phyloP scores from a whole-genome alignment of 2,329 filamentous ascomycete genomes.

The Ampelomyces quisqualis region DNA sequence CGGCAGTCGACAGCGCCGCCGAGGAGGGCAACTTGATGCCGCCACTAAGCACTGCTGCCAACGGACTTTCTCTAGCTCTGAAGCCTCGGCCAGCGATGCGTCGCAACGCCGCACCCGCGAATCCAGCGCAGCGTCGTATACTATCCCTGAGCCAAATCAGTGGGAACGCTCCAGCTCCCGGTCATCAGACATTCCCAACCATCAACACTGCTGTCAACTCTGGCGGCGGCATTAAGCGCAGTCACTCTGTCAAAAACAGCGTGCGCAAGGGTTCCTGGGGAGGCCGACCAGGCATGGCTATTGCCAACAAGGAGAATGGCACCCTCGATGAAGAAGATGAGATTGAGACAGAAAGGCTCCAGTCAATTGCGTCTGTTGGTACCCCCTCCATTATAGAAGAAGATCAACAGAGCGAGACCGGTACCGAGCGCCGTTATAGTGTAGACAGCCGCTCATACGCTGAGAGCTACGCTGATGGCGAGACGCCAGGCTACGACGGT shows the following conservation, averaged over 20 bases:
- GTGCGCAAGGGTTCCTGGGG: constrained; percentile 42
- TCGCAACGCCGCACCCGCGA: constrained; percentile 42
- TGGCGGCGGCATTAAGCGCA: constrained; percentile 56
- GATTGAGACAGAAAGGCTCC: constrained; percentile 30
- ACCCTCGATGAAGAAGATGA: constrained; percentile 48
- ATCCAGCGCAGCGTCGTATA: constrained; percentile 66
- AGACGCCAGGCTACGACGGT: constrained; percentile 39
- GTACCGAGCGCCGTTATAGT: constrained; percentile 46
- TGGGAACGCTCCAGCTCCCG: constrained; percentile 62
- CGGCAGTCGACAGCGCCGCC: constrained; percentile 33
- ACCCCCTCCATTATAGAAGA: constrained; percentile 32
- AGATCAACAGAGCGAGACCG: constrained; percentile 38
- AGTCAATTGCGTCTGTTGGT: constrained; percentile 14
- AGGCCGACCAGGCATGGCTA: constrained; percentile 31
- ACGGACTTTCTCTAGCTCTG: constrained; percentile 50
- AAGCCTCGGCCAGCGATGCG: constrained; percentile 49
- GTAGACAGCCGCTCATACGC: constrained; percentile 38
- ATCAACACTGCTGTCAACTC: constrained; percentile 33
- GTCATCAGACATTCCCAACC: constrained; percentile 43
- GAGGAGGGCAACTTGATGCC: constrained; percentile 40
- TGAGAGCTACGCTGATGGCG: constrained; percentile 38
- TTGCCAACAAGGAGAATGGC: constrained; percentile 52
- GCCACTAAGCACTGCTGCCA: constrained; percentile 39
- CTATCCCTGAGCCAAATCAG: constrained; percentile 88
- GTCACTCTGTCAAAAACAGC: constrained; percentile 45